Percentiles rank a stretch among this genome's conserved stretches.
Evolutionary conservation across 1,284 basidiomycete genomes (phyloP).

Genomic region (Malassezia slooffiae): DNA sequence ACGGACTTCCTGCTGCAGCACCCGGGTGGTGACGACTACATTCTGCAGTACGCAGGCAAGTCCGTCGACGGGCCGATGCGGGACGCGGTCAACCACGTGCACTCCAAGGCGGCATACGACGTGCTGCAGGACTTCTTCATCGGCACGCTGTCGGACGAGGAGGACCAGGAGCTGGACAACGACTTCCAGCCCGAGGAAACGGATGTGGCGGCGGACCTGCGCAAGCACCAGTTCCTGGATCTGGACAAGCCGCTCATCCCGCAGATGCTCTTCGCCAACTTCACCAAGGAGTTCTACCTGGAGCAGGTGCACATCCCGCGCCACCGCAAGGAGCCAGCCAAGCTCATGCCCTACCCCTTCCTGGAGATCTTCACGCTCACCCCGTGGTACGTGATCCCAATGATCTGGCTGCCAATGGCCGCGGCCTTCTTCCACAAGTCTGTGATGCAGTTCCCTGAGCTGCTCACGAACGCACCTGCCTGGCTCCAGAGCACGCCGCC

Average conservation of each 20-base stretch:
- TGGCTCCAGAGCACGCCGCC: slow-evolving; percentile 11
- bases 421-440: slow-evolving; percentile 69
- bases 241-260: slow-evolving; percentile 70
- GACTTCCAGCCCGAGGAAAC: slow-evolving; percentile 42
- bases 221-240: slow-evolving; percentile 85
- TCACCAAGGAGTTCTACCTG: slow-evolving; percentile 88
- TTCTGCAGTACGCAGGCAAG: slow-evolving; percentile 62
- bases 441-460: slow-evolving; percentile 59
- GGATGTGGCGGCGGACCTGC: slow-evolving; percentile 48
- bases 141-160: slow-evolving; percentile 25
- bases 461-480: slow-evolving; percentile 12
- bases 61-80: slow-evolving; percentile 74
- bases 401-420: slow-evolving; percentile 83
- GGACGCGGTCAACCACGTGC: slow-evolving; percentile 74
- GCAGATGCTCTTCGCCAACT: slow-evolving; percentile 74
- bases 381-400: slow-evolving; percentile 85
- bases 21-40: slow-evolving; percentile 51
- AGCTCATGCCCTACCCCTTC: slow-evolving; percentile 69
- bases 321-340: slow-evolving; percentile 73
- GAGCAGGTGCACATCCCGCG: slow-evolving; percentile 89
- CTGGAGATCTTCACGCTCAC: slow-evolving; percentile 83
- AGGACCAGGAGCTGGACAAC: slow-evolving; percentile 42
- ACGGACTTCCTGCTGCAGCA: slow-evolving; percentile 51
- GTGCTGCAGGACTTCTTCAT: slow-evolving; percentile 67
- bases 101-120: slow-evolving; percentile 80